phyloP scores from a whole-genome alignment of 768 basidiomycete species.

The Termitomyces sp. region DNA sequence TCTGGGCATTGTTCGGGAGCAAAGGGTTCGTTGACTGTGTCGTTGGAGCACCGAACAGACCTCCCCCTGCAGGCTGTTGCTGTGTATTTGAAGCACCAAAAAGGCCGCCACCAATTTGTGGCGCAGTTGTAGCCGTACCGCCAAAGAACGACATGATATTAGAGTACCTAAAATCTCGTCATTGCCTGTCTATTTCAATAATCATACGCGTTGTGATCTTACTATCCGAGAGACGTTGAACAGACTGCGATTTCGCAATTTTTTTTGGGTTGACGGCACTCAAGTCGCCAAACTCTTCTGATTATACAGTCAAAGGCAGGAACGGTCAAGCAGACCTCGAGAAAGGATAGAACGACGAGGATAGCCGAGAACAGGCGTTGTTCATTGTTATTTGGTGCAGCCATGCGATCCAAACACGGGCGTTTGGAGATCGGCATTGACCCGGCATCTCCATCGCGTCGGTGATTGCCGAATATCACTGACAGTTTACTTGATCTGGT shows the following conservation, averaged over 20 bases:
- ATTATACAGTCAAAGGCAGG: background rate
- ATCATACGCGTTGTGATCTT: constrained; percentile 8
- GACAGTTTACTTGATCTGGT: background rate
- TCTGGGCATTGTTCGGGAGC: constrained; percentile 14
- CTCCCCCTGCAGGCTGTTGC: constrained; percentile 24
- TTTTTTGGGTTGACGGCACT: background rate
- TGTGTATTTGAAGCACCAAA: constrained; percentile 28
- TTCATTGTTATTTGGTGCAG: constrained; percentile 3
- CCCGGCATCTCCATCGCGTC: background rate
- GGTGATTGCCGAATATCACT: background rate
- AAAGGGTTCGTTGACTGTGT: constrained; percentile 7
- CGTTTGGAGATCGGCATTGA: background rate
- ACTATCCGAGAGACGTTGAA: background rate
- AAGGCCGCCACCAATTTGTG: constrained; percentile 22
- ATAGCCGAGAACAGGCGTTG: background rate
- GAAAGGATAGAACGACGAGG: background rate
- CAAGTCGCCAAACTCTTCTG: background rate
- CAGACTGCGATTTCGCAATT: background rate
- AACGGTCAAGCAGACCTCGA: background rate
- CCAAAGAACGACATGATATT: constrained; percentile 22
- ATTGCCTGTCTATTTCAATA: background rate
- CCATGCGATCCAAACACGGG: background rate
- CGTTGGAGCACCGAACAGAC: constrained; percentile 27
- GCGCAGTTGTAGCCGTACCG: constrained; percentile 14
- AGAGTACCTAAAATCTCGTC: background rate